Percentiles rank a stretch among this genome's conserved stretches.
Evolutionary conservation across 1,139 yeast genomes (phyloP).

Genomic region (Debaryomyces coudertii): DNA sequence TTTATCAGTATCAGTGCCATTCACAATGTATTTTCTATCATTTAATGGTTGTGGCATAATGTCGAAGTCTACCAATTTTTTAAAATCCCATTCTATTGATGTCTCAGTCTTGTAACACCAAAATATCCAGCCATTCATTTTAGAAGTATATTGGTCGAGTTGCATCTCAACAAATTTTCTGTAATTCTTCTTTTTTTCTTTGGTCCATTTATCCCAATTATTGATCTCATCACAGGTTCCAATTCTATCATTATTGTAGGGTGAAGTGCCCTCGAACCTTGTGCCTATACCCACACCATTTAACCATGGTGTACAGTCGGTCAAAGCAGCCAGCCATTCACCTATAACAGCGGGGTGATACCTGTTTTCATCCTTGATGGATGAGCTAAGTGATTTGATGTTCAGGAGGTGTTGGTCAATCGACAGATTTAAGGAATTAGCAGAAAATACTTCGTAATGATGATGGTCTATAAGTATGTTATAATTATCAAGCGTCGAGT

Average conservation of each 20-base stretch:
- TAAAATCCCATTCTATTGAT: slow-evolving; percentile 66
- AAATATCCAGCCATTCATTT: slow-evolving; percentile 62
- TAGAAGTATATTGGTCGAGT: slow-evolving; percentile 25
- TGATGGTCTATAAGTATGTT: slow-evolving; percentile 64
- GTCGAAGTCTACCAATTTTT: slow-evolving; percentile 47
- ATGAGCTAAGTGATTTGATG: slow-evolving; percentile 39
- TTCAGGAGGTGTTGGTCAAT: slow-evolving; percentile 42
- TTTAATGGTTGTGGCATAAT: slow-evolving; percentile 65
- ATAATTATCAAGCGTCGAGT: slow-evolving; percentile 26
- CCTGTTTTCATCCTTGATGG: slow-evolving; percentile 36
- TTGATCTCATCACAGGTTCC: slow-evolving; percentile 34
- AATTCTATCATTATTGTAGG: slow-evolving; percentile 41
- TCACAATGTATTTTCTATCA: slow-evolving; percentile 43
- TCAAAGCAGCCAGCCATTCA: slow-evolving; percentile 66
- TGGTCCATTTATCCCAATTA: slow-evolving; percentile 41
- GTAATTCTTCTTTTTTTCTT: slow-evolving; percentile 43
- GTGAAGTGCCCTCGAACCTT: slow-evolving; percentile 53
- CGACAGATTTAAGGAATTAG: slow-evolving; percentile 38
- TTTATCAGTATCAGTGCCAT: slow-evolving; percentile 37
- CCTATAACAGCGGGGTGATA: slow-evolving; percentile 60
- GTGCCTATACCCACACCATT: slow-evolving; percentile 65
- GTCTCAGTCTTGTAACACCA: slow-evolving; percentile 72
- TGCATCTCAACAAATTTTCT: slow-evolving; percentile 52
- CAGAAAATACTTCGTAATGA: slow-evolving; percentile 62
- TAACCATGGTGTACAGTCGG: slow-evolving; percentile 69